Percentiles rank a stretch among this genome's conserved stretches.
Evolutionary conservation across 331 rosid genomes (phyloP).

Genomic region (Malus hybrid): DNA sequence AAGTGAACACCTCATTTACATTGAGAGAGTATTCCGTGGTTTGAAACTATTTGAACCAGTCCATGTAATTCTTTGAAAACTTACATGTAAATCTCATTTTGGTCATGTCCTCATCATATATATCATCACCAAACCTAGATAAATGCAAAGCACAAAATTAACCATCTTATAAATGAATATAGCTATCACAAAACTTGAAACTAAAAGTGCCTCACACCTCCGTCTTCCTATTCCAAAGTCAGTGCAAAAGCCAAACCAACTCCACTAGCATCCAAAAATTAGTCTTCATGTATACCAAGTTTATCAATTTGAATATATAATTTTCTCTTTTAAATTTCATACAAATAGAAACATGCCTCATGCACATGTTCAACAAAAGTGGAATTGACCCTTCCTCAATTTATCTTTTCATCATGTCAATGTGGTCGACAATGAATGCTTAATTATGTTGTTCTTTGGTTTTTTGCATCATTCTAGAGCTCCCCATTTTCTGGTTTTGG

Average conservation of each 20-base stretch:
- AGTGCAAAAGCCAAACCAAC: neutral
- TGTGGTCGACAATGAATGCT: neutral
- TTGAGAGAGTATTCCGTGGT: too few relatives aligned
- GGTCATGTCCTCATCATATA: neutral
- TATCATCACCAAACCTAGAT: neutral
- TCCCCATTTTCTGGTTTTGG: neutral
- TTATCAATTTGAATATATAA: neutral
- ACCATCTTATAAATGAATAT: neutral
- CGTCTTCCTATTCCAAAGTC: neutral
- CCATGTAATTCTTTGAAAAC: too few relatives aligned
- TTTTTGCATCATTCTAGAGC: neutral
- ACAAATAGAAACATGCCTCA: neutral
- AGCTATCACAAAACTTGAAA: neutral
- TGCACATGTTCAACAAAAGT: conserved; percentile 4
- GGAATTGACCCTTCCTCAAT: neutral
- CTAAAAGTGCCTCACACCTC: neutral
- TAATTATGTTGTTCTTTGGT: neutral
- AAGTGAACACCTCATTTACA: too few relatives aligned
- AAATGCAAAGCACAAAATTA: neutral
- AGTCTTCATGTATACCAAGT: neutral
- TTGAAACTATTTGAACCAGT: too few relatives aligned
- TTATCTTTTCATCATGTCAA: neutral
- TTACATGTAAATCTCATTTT: neutral
- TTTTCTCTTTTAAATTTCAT: neutral
- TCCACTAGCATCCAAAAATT: neutral